Conservation (phyloP, 345 rosid genomes). For the Salix purpurea region DNA sequence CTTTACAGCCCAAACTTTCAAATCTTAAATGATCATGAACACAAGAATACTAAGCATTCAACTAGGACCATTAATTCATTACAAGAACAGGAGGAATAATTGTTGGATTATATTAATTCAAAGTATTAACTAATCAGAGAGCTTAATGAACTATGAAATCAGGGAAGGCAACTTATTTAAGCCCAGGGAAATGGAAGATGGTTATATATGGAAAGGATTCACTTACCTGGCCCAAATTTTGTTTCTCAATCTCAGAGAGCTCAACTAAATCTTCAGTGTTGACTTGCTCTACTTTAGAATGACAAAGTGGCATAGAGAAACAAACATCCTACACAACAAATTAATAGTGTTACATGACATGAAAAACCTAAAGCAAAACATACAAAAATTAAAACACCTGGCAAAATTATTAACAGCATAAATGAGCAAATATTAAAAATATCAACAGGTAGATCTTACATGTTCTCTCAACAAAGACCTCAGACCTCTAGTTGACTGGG, state of each 20-base stretch:
- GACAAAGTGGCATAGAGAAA: slow-evolving; percentile 94
- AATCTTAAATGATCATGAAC: background rate
- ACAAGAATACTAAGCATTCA: background rate
- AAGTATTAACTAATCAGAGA: background rate
- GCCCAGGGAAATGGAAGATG: background rate
- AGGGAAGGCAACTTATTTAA: background rate
- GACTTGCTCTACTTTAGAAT: slow-evolving; percentile 69
- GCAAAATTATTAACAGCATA: background rate
- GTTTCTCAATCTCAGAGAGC: slow-evolving; percentile 91
- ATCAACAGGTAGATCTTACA: slow-evolving; percentile 48
- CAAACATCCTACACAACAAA: slow-evolving; percentile 54
- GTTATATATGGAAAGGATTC: slow-evolving; percentile 15
- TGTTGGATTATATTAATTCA: background rate
- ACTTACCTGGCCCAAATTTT: slow-evolving; percentile 90
- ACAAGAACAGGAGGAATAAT: background rate
- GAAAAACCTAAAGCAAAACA: background rate
- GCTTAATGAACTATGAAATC: background rate
- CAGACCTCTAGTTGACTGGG: slow-evolving; percentile 79
- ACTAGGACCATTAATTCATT: background rate
- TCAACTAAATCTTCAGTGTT: slow-evolving; percentile 79
- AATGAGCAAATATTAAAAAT: background rate
- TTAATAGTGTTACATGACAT: background rate
- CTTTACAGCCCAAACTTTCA: background rate
- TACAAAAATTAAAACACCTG: background rate
- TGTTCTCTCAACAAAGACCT: slow-evolving; percentile 74